phyloP scores from a whole-genome alignment of 2,329 filamentous ascomycete genomes.

The Pseudogymnoascus sp. region DNA sequence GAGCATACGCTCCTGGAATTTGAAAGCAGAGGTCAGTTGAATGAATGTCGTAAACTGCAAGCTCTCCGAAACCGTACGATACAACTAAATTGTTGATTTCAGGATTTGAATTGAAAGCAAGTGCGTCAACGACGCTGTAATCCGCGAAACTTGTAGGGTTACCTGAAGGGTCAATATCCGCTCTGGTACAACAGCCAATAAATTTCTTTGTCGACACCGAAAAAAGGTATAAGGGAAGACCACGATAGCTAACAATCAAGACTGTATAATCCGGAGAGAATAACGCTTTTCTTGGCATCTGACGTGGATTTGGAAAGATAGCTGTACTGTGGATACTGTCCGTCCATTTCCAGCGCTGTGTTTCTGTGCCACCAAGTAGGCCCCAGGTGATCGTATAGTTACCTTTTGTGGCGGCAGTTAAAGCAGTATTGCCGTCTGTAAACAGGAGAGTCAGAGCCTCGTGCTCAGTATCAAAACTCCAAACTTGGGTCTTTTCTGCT shows the following conservation, averaged over 20 bases:
- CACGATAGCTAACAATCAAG: constrained; percentile 11
- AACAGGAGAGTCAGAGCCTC: constrained; percentile 16
- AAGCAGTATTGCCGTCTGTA: constrained; percentile 12
- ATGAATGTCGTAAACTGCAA: neutral
- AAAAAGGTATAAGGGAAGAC: constrained; percentile 16
- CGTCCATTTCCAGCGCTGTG: neutral
- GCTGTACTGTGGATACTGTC: neutral
- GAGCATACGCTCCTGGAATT: neutral
- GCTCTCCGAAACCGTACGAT: neutral
- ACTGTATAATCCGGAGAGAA: constrained; percentile 12
- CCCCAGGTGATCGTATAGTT: constrained; percentile 19
- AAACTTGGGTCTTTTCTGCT: constrained; percentile 13
- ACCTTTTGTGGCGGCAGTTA: constrained; percentile 17
- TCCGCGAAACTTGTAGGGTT: neutral
- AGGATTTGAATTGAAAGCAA: neutral
- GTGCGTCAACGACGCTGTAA: neutral
- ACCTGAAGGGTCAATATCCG: constrained; percentile 16
- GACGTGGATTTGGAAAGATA: neutral
- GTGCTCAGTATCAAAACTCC: constrained; percentile 16
- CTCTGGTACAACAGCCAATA: constrained; percentile 21
- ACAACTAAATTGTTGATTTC: neutral
- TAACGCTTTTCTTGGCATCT: constrained; percentile 8
- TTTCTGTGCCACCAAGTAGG: constrained; percentile 8
- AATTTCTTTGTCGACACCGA: constrained; percentile 14
- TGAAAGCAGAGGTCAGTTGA: neutral